Evolutionary conservation across 352 stramenopile genomes (phyloP).

Genomic region (Phytopythium montanum): DNA sequence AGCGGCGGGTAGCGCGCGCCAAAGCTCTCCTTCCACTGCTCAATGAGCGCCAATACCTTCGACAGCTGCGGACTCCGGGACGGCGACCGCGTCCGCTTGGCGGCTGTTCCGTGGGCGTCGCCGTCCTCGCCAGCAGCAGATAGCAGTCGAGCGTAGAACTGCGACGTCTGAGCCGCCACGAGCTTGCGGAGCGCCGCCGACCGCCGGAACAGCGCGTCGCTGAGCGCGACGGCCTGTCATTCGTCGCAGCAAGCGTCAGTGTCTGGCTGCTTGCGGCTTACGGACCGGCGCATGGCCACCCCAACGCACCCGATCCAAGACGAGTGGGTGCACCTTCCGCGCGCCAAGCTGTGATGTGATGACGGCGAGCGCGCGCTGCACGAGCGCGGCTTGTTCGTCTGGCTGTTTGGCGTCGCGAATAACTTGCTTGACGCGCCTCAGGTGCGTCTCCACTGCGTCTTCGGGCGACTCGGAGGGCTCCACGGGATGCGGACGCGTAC

Average conservation of each 20-base stretch:
- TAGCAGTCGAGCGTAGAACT: constrained; percentile 50
- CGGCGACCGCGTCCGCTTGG: not conserved
- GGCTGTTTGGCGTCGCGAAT: not conserved
- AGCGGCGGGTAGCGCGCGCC: constrained; percentile 51
- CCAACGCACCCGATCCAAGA: constrained; percentile 1
- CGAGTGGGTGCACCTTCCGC: not conserved
- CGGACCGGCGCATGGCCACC: not conserved
- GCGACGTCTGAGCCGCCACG: constrained; percentile 30
- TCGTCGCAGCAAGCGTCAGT: not conserved
- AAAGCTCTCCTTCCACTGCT: constrained; percentile 61
- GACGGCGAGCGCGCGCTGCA: not conserved
- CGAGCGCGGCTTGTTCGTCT: not conserved
- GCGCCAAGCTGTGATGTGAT: not conserved
- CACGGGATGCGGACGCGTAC: not conserved
- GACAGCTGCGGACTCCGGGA: constrained; percentile 18
- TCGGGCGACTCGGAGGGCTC: not conserved
- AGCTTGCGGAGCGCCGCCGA: constrained; percentile 47
- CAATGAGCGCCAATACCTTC: constrained; percentile 43
- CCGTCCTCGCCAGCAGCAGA: constrained; percentile 35
- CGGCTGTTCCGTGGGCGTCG: not conserved
- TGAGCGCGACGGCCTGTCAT: constrained; percentile 27
- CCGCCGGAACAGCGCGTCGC: constrained; percentile 53
- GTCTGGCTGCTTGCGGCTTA: not conserved
- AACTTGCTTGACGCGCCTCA: constrained; percentile 10
- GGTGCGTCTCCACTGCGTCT: not conserved